phyloP scores from a whole-genome alignment of 345 rosid genomes.

The Jatropha curcas region DNA sequence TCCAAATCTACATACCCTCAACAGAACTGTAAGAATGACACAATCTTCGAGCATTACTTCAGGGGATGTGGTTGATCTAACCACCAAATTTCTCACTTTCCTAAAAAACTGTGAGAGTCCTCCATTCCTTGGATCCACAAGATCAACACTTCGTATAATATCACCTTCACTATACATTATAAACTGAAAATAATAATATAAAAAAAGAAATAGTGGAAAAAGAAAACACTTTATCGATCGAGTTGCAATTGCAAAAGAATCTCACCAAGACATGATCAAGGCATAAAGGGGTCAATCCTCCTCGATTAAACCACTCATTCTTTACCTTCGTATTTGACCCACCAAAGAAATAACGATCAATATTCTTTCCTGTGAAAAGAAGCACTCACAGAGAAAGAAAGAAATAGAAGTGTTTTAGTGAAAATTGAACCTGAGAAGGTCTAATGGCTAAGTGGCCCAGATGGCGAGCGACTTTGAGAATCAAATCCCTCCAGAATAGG shows the following conservation, averaged over 20 bases:
- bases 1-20: conserved; percentile 48
- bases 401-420: neutral
- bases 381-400: neutral
- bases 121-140: conserved; percentile 54
- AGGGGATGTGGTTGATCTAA: conserved; percentile 36
- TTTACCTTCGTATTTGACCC: conserved; percentile 42
- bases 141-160: conserved; percentile 44
- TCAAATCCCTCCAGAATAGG: conserved; percentile 79
- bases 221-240: neutral
- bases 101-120: conserved; percentile 53
- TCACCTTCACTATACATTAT: conserved; percentile 87
- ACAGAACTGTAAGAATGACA: conserved; percentile 45
- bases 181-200: conserved; percentile 40
- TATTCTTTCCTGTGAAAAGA: neutral
- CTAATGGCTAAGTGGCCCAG: conserved; percentile 46
- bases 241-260: conserved; percentile 10
- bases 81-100: conserved; percentile 53
- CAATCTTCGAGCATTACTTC: conserved; percentile 49
- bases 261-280: conserved; percentile 81
- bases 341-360: neutral
- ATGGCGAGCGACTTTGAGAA: conserved; percentile 55
- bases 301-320: conserved; percentile 70
- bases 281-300: conserved; percentile 82
- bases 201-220: neutral
- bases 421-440: conserved; percentile 59